Conservation (phyloP, 2,329 filamentous ascomycete species). For the Aspergillus sp. region DNA sequence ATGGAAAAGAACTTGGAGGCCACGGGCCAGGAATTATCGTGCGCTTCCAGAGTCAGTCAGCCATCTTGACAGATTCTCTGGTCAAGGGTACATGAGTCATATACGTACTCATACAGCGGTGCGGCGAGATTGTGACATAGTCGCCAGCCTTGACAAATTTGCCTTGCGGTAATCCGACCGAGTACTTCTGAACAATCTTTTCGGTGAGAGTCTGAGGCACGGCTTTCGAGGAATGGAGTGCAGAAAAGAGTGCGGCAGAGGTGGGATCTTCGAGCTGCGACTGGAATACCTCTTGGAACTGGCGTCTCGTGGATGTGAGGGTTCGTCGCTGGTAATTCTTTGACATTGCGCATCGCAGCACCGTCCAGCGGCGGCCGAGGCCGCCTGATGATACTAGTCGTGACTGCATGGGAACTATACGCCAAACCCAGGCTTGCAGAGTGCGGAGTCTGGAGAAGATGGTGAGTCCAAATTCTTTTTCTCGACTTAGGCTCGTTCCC, state of each 20-base stretch:
- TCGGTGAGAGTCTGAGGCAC: conserved; percentile 79
- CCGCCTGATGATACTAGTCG: conserved; percentile 19
- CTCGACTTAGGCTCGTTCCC: neutral
- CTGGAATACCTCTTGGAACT: conserved; percentile 37
- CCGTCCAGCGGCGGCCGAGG: conserved; percentile 22
- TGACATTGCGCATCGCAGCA: conserved; percentile 24
- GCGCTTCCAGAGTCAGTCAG: conserved; percentile 44
- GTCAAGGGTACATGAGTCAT: neutral
- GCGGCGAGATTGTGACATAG: conserved; percentile 74
- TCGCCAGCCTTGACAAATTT: conserved; percentile 78
- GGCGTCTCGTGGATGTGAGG: conserved; percentile 29
- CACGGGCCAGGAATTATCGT: conserved; percentile 80
- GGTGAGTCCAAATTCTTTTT: neutral
- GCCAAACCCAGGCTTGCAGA: neutral
- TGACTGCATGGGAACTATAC: conserved; percentile 15
- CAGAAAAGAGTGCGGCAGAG: conserved; percentile 72
- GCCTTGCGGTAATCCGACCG: conserved; percentile 70
- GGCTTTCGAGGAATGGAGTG: conserved; percentile 59
- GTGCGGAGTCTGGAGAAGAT: conserved; percentile 8
- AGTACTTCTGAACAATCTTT: conserved; percentile 84
- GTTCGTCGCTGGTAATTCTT: conserved; percentile 27
- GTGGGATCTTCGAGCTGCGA: conserved; percentile 60
- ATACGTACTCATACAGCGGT: conserved; percentile 65
- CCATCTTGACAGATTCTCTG: neutral
- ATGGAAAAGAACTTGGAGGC: conserved; percentile 80